A percentile compares a stretch with the other conserved stretches of the same genome.
Evolutionary conservation across 1,139 yeast species (phyloP).

Genomic region (Hansenula sp.): DNA sequence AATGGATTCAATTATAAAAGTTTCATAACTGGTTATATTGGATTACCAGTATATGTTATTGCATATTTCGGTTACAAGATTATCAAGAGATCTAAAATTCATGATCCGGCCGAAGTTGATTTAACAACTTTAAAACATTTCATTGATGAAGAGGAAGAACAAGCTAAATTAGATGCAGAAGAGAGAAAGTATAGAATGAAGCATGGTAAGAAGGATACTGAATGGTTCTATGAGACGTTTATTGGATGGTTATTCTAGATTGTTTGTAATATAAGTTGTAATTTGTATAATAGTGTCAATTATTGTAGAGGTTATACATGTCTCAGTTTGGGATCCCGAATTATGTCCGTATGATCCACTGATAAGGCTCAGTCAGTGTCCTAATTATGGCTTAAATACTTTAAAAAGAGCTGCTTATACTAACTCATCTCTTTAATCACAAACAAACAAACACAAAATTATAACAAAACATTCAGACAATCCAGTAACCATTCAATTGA

Average conservation of each 20-base stretch:
- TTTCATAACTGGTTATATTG: constrained; percentile 76
- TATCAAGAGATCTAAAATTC: constrained; percentile 44
- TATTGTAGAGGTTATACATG: no score
- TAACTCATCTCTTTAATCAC: no score
- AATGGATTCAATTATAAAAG: constrained; percentile 50
- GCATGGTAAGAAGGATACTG: constrained; percentile 27
- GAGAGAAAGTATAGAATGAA: constrained; percentile 41
- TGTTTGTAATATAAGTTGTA: no score
- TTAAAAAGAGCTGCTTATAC: no score
- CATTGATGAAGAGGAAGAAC: constrained; percentile 64
- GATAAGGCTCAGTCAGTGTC: no score
- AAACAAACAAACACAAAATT: no score
- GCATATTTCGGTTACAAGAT: constrained; percentile 58
- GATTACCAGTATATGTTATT: constrained; percentile 60
- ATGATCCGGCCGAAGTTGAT: constrained; percentile 57
- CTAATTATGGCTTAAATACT: no score
- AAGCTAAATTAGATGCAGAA: constrained; percentile 37
- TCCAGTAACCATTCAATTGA: no score
- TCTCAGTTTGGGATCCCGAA: no score
- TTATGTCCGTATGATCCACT: no score
- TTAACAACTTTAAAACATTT: constrained; percentile 59
- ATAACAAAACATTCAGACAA: no score
- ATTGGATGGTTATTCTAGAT: constrained; percentile 37
- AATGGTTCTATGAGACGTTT: constrained; percentile 53
- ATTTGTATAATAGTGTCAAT: no score